These are phyloP conservation scores for Narthecium ossifragum DNA, from an alignment of 106 monocot species.

Conservation along the genomic window DNA sequence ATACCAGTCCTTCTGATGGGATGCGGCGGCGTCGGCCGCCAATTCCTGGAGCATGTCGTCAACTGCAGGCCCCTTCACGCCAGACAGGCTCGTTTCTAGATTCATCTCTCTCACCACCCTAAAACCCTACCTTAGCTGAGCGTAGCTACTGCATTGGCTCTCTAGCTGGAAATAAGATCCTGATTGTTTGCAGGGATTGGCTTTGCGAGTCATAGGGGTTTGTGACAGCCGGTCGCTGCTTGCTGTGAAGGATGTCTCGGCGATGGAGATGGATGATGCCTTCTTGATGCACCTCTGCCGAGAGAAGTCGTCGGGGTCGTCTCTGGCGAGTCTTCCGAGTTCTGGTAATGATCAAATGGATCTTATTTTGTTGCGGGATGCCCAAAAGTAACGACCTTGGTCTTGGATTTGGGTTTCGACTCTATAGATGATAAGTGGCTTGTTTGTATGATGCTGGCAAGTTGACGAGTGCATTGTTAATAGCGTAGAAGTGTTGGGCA, in stretches of 20 bases:
- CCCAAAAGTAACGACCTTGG: background rate
- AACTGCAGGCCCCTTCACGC: constrained; percentile 69
- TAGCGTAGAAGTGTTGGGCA: no score
- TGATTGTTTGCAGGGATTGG: constrained; percentile 41
- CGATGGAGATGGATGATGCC: constrained; percentile 35
- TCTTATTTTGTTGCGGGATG: background rate
- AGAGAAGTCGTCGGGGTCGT: constrained; percentile 55
- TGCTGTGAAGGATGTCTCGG: constrained; percentile 37
- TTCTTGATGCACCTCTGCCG: constrained; percentile 47
- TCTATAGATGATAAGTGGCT: background rate
- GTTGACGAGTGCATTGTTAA: no score
- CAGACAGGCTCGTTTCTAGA: constrained; percentile 38
- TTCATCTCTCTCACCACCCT: background rate
- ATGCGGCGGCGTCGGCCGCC: constrained; percentile 91
- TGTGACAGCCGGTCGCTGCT: constrained; percentile 80
- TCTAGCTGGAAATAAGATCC: background rate
- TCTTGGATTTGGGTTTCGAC: constrained; percentile 1
- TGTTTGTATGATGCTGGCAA: no score
- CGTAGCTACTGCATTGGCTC: background rate
- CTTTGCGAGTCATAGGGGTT: constrained; percentile 67
- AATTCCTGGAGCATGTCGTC: constrained; percentile 79
- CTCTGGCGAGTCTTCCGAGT: constrained; percentile 35
- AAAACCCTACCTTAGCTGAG: background rate
- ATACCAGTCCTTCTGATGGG: constrained; percentile 77
- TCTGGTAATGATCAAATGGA: constrained; percentile 20